phyloP scores from a whole-genome alignment of 2,329 filamentous ascomycete genomes.

The Fonsecaea nubica region DNA sequence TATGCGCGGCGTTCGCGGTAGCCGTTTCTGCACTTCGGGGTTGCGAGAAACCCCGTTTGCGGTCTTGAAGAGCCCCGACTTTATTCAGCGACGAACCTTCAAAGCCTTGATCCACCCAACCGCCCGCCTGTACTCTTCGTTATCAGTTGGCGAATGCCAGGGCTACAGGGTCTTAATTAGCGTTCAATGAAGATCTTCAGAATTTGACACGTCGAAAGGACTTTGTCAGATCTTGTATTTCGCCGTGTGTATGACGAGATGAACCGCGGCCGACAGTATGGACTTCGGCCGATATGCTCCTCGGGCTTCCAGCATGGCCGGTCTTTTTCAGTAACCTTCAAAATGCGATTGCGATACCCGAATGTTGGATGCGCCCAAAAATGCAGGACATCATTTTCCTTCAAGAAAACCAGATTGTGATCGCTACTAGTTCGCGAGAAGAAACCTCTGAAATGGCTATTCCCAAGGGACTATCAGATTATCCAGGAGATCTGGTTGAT shows the following conservation, averaged over 20 bases:
- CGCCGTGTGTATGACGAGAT: too few relatives aligned
- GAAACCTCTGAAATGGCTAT: background rate
- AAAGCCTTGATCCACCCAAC: background rate
- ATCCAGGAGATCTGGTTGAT: background rate
- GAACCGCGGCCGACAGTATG: too few relatives aligned
- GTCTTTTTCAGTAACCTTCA: too few relatives aligned
- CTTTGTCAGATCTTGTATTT: background rate
- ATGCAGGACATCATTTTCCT: too few relatives aligned
- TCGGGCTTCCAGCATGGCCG: too few relatives aligned
- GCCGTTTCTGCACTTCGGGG: background rate
- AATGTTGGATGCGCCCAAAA: too few relatives aligned
- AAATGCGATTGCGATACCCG: too few relatives aligned
- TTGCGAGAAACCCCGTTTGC: conserved; percentile 3
- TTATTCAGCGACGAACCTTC: background rate
- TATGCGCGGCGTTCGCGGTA: conserved; percentile 2
- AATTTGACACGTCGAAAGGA: background rate
- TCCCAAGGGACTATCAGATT: background rate
- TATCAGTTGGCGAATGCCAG: background rate
- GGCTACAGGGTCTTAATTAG: background rate
- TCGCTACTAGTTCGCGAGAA: background rate
- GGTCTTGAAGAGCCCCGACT: background rate
- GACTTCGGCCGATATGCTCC: too few relatives aligned
- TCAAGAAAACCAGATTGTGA: too few relatives aligned
- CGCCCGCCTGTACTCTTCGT: background rate
- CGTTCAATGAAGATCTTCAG: background rate